A percentile compares a stretch with the other conserved stretches of the same genome.
Conservation (phyloP, 768 basidiomycete species). For the Pleurotus djamor region DNA sequence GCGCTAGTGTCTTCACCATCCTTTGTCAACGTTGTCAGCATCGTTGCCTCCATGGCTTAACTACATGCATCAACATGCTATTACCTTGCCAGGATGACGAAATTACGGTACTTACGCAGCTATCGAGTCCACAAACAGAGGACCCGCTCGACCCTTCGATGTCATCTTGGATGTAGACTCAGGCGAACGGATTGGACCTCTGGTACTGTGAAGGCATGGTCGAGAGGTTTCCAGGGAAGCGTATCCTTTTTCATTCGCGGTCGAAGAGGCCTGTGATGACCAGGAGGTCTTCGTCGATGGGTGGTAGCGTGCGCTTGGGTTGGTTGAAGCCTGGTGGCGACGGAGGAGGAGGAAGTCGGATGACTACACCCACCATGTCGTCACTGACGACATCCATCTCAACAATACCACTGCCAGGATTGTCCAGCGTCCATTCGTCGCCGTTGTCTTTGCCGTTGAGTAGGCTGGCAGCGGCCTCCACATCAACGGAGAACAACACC, state of each 20-base stretch:
- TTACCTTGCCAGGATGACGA: slow-evolving; percentile 60
- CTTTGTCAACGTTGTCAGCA: too few relatives aligned
- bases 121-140: slow-evolving; percentile 21
- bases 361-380: not conserved
- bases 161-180: not conserved
- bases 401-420: too few relatives aligned
- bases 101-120: slow-evolving; percentile 74
- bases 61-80: too few relatives aligned
- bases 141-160: not conserved
- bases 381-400: too few relatives aligned
- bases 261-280: slow-evolving; percentile 81
- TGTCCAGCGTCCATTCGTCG: not conserved
- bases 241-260: slow-evolving; percentile 70
- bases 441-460: not conserved
- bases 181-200: slow-evolving; percentile 31
- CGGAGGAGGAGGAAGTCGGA: not conserved
- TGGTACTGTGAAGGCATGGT: slow-evolving; percentile 90
- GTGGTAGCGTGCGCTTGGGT: not conserved
- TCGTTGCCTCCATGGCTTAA: too few relatives aligned
- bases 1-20: too few relatives aligned
- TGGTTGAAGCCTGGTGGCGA: not conserved
- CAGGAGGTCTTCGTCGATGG: slow-evolving; percentile 50
- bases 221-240: slow-evolving; percentile 61
- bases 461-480: not conserved
- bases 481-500: not conserved